Evolutionary conservation across 352 stramenopile genomes (phyloP).

Genomic region (Blastocystis sp.): DNA sequence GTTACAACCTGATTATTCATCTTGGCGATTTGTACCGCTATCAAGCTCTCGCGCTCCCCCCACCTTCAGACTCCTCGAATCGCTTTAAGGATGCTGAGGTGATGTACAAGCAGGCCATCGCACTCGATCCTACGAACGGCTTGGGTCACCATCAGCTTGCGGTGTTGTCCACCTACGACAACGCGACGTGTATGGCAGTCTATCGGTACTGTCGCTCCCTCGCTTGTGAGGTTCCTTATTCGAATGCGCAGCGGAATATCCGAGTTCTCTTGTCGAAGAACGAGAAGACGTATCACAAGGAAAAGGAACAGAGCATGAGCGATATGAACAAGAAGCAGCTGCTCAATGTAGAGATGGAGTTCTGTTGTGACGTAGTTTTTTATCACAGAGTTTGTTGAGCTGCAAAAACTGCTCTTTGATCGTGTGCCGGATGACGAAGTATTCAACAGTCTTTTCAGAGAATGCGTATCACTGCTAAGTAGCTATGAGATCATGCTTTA

Average conservation of each 20-base stretch:
- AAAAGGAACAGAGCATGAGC: neutral
- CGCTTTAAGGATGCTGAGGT: neutral
- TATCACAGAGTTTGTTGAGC: neutral
- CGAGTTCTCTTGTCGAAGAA: constrained; percentile 2
- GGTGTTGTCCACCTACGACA: neutral
- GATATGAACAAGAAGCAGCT: constrained; percentile 3
- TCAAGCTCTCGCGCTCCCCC: neutral
- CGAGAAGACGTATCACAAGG: neutral
- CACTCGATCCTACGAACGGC: neutral
- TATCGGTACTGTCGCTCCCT: constrained; percentile 41
- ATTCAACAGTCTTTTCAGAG: neutral
- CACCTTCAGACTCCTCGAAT: neutral
- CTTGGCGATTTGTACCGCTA: constrained; percentile 43
- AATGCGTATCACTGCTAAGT: neutral
- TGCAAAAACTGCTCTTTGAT: neutral
- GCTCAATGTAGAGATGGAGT: neutral
- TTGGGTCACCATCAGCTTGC: constrained; percentile 13
- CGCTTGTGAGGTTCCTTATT: neutral
- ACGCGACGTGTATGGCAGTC: neutral
- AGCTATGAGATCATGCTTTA: neutral
- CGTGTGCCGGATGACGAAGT: neutral
- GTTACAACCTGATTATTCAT: constrained; percentile 2
- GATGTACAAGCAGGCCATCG: constrained; percentile 37
- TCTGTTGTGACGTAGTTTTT: neutral
- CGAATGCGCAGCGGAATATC: neutral